Evolutionary conservation across 345 rosid species (phyloP).

Genomic region (Eucalyptus brandiana): DNA sequence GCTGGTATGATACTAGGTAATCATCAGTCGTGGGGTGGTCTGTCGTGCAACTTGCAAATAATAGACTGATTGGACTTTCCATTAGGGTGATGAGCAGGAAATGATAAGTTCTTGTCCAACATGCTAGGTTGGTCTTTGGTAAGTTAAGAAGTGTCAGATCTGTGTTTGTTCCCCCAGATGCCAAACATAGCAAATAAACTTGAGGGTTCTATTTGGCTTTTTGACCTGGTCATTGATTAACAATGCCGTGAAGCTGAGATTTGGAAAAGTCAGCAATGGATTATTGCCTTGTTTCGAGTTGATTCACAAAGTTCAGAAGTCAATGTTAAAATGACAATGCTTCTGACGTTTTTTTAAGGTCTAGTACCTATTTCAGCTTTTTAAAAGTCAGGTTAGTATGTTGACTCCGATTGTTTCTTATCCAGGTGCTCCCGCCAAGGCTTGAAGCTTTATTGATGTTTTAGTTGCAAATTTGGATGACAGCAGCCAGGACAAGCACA

Average conservation of each 20-base stretch:
- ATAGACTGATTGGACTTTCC: background rate
- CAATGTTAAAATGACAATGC: background rate
- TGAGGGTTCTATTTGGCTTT: background rate
- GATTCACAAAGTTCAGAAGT: background rate
- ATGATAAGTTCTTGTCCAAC: background rate
- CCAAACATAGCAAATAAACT: background rate
- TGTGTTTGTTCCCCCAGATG: background rate
- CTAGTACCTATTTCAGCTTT: background rate
- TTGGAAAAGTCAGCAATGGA: background rate
- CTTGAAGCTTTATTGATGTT: background rate
- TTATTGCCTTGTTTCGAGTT: background rate
- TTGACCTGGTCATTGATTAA: background rate
- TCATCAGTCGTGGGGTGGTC: background rate
- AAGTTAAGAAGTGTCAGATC: background rate
- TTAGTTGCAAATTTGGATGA: background rate
- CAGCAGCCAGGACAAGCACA: background rate
- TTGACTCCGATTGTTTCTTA: background rate
- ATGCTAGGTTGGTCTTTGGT: background rate
- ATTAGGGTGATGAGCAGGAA: background rate
- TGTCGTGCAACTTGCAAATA: background rate
- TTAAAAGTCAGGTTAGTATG: background rate
- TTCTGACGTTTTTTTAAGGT: background rate
- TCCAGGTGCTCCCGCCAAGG: background rate
- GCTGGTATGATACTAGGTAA: background rate
- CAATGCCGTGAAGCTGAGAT: background rate